phyloP scores from a whole-genome alignment of 1,284 basidiomycete species.

The Rhizoctonia solani region DNA sequence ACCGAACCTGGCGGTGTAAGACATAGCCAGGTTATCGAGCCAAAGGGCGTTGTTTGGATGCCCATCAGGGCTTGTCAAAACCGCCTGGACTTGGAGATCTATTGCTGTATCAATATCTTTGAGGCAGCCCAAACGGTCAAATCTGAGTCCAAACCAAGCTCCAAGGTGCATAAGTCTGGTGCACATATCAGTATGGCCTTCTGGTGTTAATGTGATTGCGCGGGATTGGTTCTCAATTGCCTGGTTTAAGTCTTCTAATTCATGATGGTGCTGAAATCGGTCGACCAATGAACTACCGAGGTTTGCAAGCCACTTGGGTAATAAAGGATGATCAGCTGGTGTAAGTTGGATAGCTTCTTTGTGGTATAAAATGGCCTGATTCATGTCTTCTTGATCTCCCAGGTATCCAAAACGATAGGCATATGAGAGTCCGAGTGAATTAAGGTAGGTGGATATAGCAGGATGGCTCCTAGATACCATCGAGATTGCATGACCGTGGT shows the following conservation, averaged over 20 bases:
- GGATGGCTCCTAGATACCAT: neutral
- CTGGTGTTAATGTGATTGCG: neutral
- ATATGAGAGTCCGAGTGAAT: neutral
- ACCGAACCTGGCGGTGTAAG: neutral
- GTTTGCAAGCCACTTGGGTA: neutral
- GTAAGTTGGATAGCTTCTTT: neutral
- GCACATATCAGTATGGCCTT: neutral
- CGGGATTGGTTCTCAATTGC: neutral
- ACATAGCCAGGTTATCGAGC: neutral
- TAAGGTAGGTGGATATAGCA: neutral
- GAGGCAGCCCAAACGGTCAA: neutral
- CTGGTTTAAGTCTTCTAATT: neutral
- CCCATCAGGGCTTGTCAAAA: neutral
- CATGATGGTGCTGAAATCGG: neutral
- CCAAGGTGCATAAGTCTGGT: neutral
- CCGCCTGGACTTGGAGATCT: neutral
- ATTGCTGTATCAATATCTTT: neutral
- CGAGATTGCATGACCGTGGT: neutral
- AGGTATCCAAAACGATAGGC: neutral
- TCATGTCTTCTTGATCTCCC: neutral
- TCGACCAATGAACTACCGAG: neutral
- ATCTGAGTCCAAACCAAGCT: neutral
- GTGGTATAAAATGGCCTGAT: neutral
- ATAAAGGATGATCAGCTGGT: neutral
- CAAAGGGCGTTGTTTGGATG: neutral